Evolutionary conservation across 129 eudicot genomes (phyloP), one percentile per base, ranked within the genome.

Genomic region (Glebionis coronaria): DNA sequence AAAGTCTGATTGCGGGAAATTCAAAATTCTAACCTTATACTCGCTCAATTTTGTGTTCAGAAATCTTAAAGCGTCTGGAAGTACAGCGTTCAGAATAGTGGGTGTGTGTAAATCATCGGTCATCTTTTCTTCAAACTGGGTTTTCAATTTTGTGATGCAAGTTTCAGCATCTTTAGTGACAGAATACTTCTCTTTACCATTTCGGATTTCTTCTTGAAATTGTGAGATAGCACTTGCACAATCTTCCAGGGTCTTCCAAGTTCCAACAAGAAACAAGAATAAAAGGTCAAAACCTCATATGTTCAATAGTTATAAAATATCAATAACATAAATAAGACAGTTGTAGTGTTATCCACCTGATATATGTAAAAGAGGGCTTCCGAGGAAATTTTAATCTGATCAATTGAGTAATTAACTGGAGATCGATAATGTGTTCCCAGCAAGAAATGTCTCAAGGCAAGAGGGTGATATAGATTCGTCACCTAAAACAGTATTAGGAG

Each of bases 391-490:
- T 88, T 95, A n/a, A 88, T 76, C 74, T 78, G 89, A 40, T 82
- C 54, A 57, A 86, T 76, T 21, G 95, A 83, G 78, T 86, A 88
- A 72, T 88, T 88, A 61, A 93, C 96, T 3, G 94, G 87, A 35
- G 98, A 93, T 12, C 91, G 80, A 61, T 93, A 93, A 66, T 88
- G 96, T 45, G 88, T 85, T n/a, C 98, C 88, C 83, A 93, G 31
- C 70, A 93, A 72, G 72, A 88, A 93, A 71, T 93, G 84, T 81
- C 95, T 86, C 83, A 93, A 81, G n/a, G 99, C 95, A 62, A 93
- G 85, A 13, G 99, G 97, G 80, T 93, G 99, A 70, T 89, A 86
- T 65, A 71, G 53, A 58, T 82, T 77, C 12, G 90, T 84, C 61
- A 89, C 97, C 97, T 91, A 70, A 35, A 72, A 19, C 67, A 9